Evolutionary conservation across 495 filamentous ascomycete genomes (phyloP).

Genomic region (Talaromyces proteolyticus): DNA sequence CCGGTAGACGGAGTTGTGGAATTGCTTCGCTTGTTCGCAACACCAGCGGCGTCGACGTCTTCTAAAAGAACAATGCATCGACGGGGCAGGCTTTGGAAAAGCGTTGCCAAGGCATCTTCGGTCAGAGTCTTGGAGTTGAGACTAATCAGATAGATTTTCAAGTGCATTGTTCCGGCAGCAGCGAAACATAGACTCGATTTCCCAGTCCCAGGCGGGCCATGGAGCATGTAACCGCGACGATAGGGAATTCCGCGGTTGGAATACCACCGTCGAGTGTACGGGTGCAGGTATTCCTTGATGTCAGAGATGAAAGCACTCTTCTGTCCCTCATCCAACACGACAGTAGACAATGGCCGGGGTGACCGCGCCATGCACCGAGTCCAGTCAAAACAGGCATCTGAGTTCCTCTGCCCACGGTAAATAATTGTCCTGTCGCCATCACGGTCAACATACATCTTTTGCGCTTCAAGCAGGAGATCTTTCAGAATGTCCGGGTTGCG

Average conservation of each 20-base stretch:
- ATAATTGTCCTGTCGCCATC: conserved; percentile 61
- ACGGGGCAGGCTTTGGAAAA: conserved; percentile 55
- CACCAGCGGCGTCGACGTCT: conserved; percentile 42
- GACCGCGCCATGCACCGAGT: conserved; percentile 60
- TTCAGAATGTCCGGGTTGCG: conserved; percentile 42
- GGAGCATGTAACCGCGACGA: conserved; percentile 39
- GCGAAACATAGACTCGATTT: conserved; percentile 48
- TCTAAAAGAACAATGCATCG: conserved; percentile 44
- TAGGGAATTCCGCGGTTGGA: conserved; percentile 58
- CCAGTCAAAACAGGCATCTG: conserved; percentile 47
- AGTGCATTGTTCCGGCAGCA: conserved; percentile 33
- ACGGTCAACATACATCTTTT: conserved; percentile 46
- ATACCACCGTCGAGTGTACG: conserved; percentile 70
- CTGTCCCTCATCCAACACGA: conserved; percentile 69
- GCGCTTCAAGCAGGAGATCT: conserved; percentile 59
- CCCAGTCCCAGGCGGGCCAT: conserved; percentile 44
- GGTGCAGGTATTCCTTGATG: conserved; percentile 84
- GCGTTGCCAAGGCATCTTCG: conserved; percentile 62
- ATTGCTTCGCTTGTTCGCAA: conserved; percentile 47
- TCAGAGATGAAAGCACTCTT: conserved; percentile 70
- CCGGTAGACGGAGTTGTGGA: neutral
- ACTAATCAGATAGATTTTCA: conserved; percentile 42
- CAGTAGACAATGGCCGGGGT: conserved; percentile 73
- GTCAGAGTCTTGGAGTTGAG: conserved; percentile 32
- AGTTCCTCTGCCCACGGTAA: conserved; percentile 45